These are phyloP conservation scores for Avena insularis DNA, from an alignment of 176 grass and related monocot species.

Conservation along the genomic window DNA sequence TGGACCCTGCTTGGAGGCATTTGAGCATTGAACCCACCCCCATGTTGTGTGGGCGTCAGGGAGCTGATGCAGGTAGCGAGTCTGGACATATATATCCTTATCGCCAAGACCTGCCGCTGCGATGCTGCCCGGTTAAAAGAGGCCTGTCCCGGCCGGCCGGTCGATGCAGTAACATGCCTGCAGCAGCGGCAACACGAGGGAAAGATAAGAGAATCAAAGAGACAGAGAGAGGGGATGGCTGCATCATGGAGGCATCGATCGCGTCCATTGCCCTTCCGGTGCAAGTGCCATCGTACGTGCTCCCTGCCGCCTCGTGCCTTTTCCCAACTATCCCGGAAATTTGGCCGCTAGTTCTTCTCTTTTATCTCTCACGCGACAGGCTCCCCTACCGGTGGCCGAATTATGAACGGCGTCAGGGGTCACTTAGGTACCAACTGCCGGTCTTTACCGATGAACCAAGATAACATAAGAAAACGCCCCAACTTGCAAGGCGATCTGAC, in stretches of 20 bases:
- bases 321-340: background rate
- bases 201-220: background rate
- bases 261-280: background rate
- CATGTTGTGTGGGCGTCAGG: slow-evolving; percentile 59
- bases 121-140: slow-evolving; percentile 49
- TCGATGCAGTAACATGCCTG: background rate
- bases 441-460: background rate
- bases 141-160: slow-evolving; percentile 7
- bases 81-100: background rate
- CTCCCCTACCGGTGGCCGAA: background rate
- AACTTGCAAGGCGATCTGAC: slow-evolving; percentile 28
- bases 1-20: slow-evolving; percentile 50
- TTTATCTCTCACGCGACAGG: background rate
- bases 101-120: slow-evolving; percentile 17
- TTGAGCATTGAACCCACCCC: slow-evolving; percentile 36
- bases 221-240: background rate
- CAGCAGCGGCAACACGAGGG: background rate
- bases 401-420: slow-evolving; percentile 3
- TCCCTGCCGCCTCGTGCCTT: no score
- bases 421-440: background rate
- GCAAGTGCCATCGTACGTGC: no score
- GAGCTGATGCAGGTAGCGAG: background rate
- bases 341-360: background rate
- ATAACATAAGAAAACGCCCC: slow-evolving; percentile 47
- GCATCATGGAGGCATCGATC: background rate